Evolutionary conservation across 345 rosid species (phyloP).

Genomic region (Conringia planisiliqua): DNA sequence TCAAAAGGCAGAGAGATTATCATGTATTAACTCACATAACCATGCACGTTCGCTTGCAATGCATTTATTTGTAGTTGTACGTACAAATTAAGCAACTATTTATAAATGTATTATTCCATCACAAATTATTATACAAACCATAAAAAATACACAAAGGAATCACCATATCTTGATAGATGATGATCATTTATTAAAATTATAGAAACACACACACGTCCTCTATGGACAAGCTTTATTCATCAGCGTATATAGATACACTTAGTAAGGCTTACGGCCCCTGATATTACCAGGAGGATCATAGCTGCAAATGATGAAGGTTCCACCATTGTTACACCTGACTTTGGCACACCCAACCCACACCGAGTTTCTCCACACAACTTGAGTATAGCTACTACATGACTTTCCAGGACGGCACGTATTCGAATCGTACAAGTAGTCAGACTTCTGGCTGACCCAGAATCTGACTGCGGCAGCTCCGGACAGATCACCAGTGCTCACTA

Average conservation of each 20-base stretch:
- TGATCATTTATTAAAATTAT: conserved; percentile 10
- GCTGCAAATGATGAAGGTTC: conserved; percentile 52
- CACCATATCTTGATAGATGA: conserved; percentile 13
- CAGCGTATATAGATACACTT: neutral
- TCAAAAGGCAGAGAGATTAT: neutral
- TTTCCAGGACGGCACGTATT: conserved; percentile 12
- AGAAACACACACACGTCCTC: conserved; percentile 10
- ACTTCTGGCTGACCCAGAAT: conserved; percentile 28
- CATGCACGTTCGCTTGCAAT: neutral
- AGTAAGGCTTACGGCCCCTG: conserved; percentile 40
- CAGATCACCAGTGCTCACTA: conserved; percentile 22
- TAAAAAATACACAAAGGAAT: neutral
- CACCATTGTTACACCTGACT: conserved; percentile 51
- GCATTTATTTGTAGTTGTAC: neutral
- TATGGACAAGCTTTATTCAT: conserved; percentile 23
- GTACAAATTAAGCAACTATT: neutral
- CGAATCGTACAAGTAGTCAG: neutral
- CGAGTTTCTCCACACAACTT: conserved; percentile 59
- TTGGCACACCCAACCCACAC: conserved; percentile 58
- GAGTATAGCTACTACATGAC: conserved; percentile 39
- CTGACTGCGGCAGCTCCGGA: conserved; percentile 29
- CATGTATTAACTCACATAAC: neutral
- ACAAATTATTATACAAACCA: neutral
- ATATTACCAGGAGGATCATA: conserved; percentile 53
- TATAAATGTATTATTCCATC: neutral